A percentile compares a stretch with the other conserved stretches of the same genome.
These are phyloP conservation scores for Chlorociboria aeruginascens DNA, from an alignment of 495 filamentous ascomycete species.

Conservation along the genomic window DNA sequence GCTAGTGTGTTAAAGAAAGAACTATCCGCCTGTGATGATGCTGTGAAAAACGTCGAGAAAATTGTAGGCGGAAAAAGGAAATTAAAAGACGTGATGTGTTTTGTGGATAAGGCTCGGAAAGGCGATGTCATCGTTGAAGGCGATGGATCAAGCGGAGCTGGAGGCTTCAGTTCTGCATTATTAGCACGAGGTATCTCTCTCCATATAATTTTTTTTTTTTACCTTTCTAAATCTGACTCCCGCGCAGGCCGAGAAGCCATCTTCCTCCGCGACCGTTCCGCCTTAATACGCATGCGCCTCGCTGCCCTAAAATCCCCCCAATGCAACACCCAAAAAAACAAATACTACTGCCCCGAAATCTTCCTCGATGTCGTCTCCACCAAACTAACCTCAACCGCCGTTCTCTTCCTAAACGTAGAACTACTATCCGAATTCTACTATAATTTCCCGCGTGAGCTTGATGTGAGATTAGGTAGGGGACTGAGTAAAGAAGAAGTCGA, in stretches of 20 bases:
- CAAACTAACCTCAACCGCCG: slow-evolving; percentile 87
- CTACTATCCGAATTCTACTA: slow-evolving; percentile 95
- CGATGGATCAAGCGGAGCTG: slow-evolving; percentile 70
- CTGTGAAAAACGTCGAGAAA: slow-evolving; percentile 62
- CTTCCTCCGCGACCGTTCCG: slow-evolving; percentile 83
- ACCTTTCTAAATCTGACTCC: background rate
- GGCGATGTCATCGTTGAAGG: slow-evolving; percentile 77
- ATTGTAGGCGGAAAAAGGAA: slow-evolving; percentile 69
- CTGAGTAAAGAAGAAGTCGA: slow-evolving; percentile 72
- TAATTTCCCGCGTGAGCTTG: slow-evolving; percentile 88
- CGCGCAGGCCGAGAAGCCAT: slow-evolving; percentile 69
- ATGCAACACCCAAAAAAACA: slow-evolving; percentile 69
- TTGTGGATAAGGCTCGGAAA: slow-evolving; percentile 78
- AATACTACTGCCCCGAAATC: slow-evolving; percentile 93
- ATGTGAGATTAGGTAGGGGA: slow-evolving; percentile 71
- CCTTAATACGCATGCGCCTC: slow-evolving; percentile 82
- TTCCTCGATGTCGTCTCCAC: slow-evolving; percentile 95
- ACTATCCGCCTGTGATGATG: slow-evolving; percentile 67
- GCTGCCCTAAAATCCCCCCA: slow-evolving; percentile 65
- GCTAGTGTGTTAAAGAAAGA: slow-evolving; percentile 70
- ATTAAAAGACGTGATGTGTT: slow-evolving; percentile 76
- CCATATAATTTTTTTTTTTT: background rate
- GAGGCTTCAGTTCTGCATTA: slow-evolving; percentile 78
- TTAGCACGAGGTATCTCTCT: slow-evolving; percentile 56
- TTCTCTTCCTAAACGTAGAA: slow-evolving; percentile 96